These are phyloP conservation scores for Trichodelitschia bisporula DNA, from an alignment of 495 filamentous ascomycete species.

Conservation along the genomic window DNA sequence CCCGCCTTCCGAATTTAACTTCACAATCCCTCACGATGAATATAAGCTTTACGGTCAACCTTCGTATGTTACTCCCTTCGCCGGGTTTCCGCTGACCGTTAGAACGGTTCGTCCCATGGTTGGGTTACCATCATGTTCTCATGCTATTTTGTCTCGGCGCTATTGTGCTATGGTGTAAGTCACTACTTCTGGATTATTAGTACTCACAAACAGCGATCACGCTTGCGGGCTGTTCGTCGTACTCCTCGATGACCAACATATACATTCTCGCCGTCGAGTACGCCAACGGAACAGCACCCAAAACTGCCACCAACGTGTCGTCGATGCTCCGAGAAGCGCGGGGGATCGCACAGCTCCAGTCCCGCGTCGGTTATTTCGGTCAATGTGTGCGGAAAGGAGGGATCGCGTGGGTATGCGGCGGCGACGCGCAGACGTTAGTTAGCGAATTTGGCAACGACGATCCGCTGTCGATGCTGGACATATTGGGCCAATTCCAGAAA, in stretches of 20 bases:
- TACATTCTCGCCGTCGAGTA: not conserved
- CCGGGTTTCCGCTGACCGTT: no score
- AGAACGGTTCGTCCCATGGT: constrained; percentile 82
- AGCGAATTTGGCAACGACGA: not conserved
- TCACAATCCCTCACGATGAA: no score
- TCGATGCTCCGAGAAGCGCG: not conserved
- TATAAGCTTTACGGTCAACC: no score
- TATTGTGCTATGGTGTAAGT: constrained; percentile 86
- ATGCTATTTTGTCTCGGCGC: constrained; percentile 90
- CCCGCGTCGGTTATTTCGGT: constrained; percentile 2
- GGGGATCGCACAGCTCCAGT: not conserved
- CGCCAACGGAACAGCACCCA: not conserved
- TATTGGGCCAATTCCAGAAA: not conserved
- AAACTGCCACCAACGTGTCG: not conserved
- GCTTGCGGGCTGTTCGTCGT: constrained; percentile 60
- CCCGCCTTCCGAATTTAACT: no score
- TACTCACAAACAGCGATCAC: constrained; percentile 31
- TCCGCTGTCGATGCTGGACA: not conserved
- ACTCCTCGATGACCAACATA: constrained; percentile 22
- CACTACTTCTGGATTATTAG: constrained; percentile 1
- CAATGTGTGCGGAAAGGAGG: not conserved
- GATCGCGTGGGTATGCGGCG: not conserved
- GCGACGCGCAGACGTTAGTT: not conserved
- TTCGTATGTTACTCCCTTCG: no score
- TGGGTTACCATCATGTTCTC: constrained; percentile 95